Base-by-base conservation (phyloP, 257 asterid species). In the Scutellaria minor region DNA sequence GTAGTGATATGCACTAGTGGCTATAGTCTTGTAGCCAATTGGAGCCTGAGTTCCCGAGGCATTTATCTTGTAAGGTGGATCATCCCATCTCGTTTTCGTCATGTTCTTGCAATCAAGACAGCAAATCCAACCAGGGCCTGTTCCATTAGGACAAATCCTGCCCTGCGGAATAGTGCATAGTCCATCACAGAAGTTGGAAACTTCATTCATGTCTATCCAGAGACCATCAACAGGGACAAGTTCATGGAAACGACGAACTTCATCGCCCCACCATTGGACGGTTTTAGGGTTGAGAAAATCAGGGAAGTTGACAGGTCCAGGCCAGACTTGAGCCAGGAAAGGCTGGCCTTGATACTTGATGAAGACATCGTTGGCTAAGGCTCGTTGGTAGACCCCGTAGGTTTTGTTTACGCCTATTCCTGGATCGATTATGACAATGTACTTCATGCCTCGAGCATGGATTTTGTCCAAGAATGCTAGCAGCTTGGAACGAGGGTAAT, bases 121-220 rank as follows among this genome's bases (percentile, higher is more conserved):
- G 61, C 97, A 91, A 3, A 78, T 46, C 97, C 96, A 91, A 5
- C 97, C 97, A 0, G 94, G 96, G 24, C 92, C 93, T 0, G 88
- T 87, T 5, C 92, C 95, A 40, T 80, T 76, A 1, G 97, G 97
- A 35, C 96, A 89, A 5, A 78, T 67, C 64, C 79, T 75, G 0
- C 78, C 91, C 44, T 74, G 57, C 0, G 97, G 97, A 45, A 91
- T 40, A 0, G 90, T 83, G 74, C 97, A 91, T 39, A 89, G 52
- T 6, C 96, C 96, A 5, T 78, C 65, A 12, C 96, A 91, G 24
- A 91, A 91, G 47, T 91, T 91, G 5, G 97, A 89, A 31, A 77
- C 95, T 69, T 91, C 97, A 15, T 91, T 91, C 97, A 91, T 91
- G 71, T 91, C 97, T 7, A 86, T 86, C 96, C 97, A 89, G 0